A percentile compares a stretch with the other conserved stretches of the same genome.
Evolutionary conservation across 1,284 basidiomycete species (phyloP).

Genomic region (Porogramme epimiltina): DNA sequence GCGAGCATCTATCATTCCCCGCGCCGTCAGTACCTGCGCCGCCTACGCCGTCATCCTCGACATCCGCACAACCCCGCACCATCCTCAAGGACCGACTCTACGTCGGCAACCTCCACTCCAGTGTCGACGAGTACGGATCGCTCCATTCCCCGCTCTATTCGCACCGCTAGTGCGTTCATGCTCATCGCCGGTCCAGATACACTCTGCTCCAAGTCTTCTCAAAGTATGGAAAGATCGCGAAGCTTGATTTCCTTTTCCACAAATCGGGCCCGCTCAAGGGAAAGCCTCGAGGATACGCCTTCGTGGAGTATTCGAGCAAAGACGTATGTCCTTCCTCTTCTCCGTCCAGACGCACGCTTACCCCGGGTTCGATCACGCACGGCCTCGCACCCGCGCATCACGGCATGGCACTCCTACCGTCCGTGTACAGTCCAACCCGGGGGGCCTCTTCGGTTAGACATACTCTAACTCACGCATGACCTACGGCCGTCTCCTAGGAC

Average conservation of each 20-base stretch:
- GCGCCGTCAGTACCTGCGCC: slow-evolving; percentile 13
- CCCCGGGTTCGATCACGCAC: slow-evolving; percentile 45
- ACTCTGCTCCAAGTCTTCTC: slow-evolving; percentile 87
- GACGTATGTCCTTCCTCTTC: slow-evolving; percentile 62
- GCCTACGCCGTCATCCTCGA: slow-evolving; percentile 16
- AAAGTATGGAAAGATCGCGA: slow-evolving; percentile 89
- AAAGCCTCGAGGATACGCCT: slow-evolving; percentile 94
- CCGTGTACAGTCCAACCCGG: slow-evolving; percentile 20
- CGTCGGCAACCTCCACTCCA: slow-evolving; percentile 87
- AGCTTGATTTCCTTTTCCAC: slow-evolving; percentile 95
- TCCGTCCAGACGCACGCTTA: slow-evolving; percentile 39
- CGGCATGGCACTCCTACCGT: slow-evolving; percentile 14
- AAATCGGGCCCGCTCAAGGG: slow-evolving; percentile 88
- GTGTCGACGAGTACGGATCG: slow-evolving; percentile 81
- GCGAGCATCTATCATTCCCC: slow-evolving; percentile 29
- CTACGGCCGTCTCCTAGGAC: slow-evolving; percentile 57
- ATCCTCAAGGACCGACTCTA: slow-evolving; percentile 75
- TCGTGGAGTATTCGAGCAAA: slow-evolving; percentile 81
- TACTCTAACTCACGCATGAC: slow-evolving; percentile 9
- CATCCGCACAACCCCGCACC: slow-evolving; percentile 27
- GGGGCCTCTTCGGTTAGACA: slow-evolving; percentile 12
- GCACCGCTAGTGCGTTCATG: background rate
- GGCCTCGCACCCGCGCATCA: slow-evolving; percentile 14
- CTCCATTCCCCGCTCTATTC: background rate
- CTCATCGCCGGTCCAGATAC: slow-evolving; percentile 52